A percentile compares a stretch with the other conserved stretches of the same genome.
Evolutionary conservation across 371 early-diverging fungal species (phyloP).

Genomic region (Mucor mucedo): DNA sequence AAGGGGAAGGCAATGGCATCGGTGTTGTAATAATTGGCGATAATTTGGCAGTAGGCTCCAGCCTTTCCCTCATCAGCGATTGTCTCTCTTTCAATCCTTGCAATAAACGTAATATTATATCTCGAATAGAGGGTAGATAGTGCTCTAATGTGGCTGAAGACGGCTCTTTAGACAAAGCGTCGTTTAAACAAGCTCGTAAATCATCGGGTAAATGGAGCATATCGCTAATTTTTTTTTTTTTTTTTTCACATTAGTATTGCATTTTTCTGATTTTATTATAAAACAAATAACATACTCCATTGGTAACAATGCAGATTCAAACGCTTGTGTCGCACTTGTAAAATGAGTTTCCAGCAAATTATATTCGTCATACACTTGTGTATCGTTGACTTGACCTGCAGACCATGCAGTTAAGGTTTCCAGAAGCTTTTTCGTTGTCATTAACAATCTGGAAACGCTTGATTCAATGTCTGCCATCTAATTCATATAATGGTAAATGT

Average conservation of each 20-base stretch:
- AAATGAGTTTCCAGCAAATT: slow-evolving; percentile 52
- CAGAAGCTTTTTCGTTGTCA: slow-evolving; percentile 61
- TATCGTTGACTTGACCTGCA: slow-evolving; percentile 34
- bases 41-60: slow-evolving; percentile 11
- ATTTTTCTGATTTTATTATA: no score
- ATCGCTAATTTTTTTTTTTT: slow-evolving; percentile 37
- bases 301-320: slow-evolving; percentile 49
- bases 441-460: slow-evolving; percentile 56
- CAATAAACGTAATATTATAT: slow-evolving; percentile 57
- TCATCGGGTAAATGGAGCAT: slow-evolving; percentile 58
- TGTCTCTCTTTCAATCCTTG: slow-evolving; percentile 63
- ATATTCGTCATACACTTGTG: slow-evolving; percentile 57
- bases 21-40: slow-evolving; percentile 10
- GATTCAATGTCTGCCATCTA: slow-evolving; percentile 59
- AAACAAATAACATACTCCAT: slow-evolving; percentile 47
- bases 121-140: slow-evolving; percentile 60
- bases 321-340: slow-evolving; percentile 46
- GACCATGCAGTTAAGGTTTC: slow-evolving; percentile 65
- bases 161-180: slow-evolving; percentile 51
- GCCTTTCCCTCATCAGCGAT: slow-evolving; percentile 43
- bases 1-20: slow-evolving; percentile 3
- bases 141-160: slow-evolving; percentile 54
- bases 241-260: not conserved
- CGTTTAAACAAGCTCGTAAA: slow-evolving; percentile 50
- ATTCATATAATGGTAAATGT: slow-evolving; percentile 1